These are phyloP conservation scores for Ceratocystis colombiana DNA, from an alignment of 2,329 filamentous ascomycete species.

Conservation along the genomic window DNA sequence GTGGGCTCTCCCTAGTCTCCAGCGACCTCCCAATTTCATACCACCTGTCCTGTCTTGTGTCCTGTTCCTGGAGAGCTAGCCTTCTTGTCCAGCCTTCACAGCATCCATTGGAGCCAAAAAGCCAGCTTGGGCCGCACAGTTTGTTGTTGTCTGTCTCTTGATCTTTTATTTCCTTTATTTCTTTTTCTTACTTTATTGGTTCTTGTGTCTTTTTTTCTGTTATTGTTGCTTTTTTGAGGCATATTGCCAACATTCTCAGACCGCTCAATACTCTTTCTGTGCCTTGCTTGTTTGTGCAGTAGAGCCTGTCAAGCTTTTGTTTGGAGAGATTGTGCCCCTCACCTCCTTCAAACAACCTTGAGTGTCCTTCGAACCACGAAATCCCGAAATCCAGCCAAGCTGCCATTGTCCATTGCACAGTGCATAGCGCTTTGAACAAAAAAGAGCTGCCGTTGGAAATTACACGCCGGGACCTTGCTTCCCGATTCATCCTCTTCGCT, in stretches of 20 bases:
- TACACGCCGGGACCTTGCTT: constrained; percentile 15
- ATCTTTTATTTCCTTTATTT: background rate
- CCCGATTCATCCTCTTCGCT: background rate
- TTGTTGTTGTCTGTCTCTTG: background rate
- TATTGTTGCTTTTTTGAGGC: background rate
- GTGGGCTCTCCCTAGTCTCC: background rate
- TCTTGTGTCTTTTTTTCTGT: background rate
- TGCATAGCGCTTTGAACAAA: background rate
- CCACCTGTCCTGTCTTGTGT: constrained; percentile 18
- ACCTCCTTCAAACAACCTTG: constrained; percentile 2
- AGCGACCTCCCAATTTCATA: constrained; percentile 13
- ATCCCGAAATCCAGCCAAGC: background rate
- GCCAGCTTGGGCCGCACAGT: constrained; percentile 6
- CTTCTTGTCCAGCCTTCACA: background rate
- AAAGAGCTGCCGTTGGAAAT: background rate
- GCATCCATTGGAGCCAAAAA: background rate
- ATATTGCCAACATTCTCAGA: constrained; percentile 9
- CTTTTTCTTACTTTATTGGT: background rate
- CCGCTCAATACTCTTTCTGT: constrained; percentile 1
- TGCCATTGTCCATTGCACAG: background rate
- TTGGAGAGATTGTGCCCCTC: constrained; percentile 14
- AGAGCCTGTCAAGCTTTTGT: constrained; percentile 14
- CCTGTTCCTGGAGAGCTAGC: background rate
- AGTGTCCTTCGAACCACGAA: background rate
- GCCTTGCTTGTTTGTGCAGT: constrained; percentile 5